Evolutionary conservation across 2,329 filamentous ascomycete genomes (phyloP).

Genomic region (Aspergillus felis): DNA sequence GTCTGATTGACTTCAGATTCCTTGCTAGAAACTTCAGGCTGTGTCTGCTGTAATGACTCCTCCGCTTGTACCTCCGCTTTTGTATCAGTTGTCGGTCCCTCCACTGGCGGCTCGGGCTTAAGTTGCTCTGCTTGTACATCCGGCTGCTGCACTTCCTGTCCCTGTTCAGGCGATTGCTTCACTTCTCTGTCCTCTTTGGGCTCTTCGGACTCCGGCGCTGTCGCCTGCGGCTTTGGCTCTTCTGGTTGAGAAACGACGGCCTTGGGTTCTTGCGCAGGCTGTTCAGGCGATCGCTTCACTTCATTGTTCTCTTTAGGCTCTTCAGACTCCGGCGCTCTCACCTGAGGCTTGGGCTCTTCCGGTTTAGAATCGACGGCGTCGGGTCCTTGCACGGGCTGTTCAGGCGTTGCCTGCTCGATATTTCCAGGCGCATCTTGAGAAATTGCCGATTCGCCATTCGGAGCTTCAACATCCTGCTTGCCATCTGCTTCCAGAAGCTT

Average conservation of each 20-base stretch:
- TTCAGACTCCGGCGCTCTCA: slow-evolving; percentile 8
- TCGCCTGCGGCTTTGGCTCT: not conserved
- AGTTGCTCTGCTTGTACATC: not conserved
- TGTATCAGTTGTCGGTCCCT: not conserved
- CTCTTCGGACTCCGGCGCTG: slow-evolving; percentile 14
- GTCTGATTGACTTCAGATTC: not conserved
- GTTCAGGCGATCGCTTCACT: slow-evolving; percentile 4
- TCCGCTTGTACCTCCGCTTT: not conserved
- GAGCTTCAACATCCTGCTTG: slow-evolving; percentile 28
- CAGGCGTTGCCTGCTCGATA: slow-evolving; percentile 8
- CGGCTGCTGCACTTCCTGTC: not conserved
- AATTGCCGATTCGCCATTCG: slow-evolving; percentile 16
- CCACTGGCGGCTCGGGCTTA: not conserved
- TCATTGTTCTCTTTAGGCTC: slow-evolving; percentile 13
- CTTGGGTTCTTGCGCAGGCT: slow-evolving; percentile 7
- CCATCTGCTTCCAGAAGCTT: slow-evolving; percentile 51
- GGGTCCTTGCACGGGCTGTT: slow-evolving; percentile 8
- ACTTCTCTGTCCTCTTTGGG: slow-evolving; percentile 8
- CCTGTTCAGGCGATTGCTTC: slow-evolving; percentile 6
- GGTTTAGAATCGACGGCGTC: slow-evolving; percentile 1
- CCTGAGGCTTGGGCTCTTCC: not conserved
- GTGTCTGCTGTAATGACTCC: not conserved
- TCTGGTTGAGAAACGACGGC: not conserved
- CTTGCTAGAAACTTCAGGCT: not conserved
- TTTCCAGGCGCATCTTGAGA: slow-evolving; percentile 14